Base-by-base conservation (phyloP, 2,329 filamentous ascomycete genomes). In the Ambrosiella beaveri region DNA sequence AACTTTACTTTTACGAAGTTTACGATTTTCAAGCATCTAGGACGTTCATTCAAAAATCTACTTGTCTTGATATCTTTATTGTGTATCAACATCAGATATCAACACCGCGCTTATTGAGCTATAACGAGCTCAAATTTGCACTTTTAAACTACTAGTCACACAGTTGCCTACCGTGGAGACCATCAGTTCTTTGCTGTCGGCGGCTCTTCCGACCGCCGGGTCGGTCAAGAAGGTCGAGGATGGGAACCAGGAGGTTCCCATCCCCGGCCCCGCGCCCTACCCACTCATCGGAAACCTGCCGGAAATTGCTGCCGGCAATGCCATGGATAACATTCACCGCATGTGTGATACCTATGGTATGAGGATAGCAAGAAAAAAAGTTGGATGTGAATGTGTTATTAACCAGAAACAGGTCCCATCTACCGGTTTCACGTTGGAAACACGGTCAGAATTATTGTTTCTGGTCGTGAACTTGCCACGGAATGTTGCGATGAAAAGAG, bases 311-410 rank as follows among this genome's bases (percentile, higher is more conserved):
- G 68, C 74, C 0, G 74, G 76, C n/a, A 72, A 77, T 19, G 78
- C 82, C 0, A 66, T 79, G 1, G 69, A 73, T 19, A 80, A 80
- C 27, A 67, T 86, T 17, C 65, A 68, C 5, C 71, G 75, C 9
- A 70, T 88, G 54, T 78, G 80, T 27, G 77, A 85, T 45, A 79
- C 75, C 60, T 86, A 86, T 69, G 84, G 83, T 82, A 65, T 63
- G 69, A 27, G 27, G 63, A 45, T 6, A 37, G 44, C 8, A 47
- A 47, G 13, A 15, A 47, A n/a, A n/a, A 8, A 1, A 35, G 38
- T 38, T 13, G 13, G 17, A 12, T 12, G 4, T 7, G 11, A 15
- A 47, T 17, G 4, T 8, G 19, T 15, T 47, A 47, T 17, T 47
- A 15, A 47, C n/a, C 11, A 17, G 7, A 2, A 15, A 15, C 44